Evolutionary conservation across 495 filamentous ascomycete species (phyloP).

Genomic region (Aspergillus ellipticus): DNA sequence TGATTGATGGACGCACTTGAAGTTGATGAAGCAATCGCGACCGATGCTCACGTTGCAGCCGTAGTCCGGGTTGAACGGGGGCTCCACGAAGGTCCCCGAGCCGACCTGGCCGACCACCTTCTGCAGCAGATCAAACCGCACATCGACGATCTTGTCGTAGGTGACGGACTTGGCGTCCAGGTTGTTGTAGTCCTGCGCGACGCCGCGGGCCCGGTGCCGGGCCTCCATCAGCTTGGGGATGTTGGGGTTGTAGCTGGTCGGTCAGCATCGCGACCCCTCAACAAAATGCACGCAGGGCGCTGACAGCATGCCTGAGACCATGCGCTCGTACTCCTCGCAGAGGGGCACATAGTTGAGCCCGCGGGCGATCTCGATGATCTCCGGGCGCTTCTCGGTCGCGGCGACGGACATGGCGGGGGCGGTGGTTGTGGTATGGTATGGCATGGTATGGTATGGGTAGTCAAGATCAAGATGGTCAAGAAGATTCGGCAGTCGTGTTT

Average conservation of each 20-base stretch:
- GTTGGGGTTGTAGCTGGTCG: conserved; percentile 39
- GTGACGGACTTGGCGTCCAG: conserved; percentile 39
- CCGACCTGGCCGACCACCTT: conserved; percentile 44
- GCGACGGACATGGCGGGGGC: conserved; percentile 18
- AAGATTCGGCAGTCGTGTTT: too few relatives aligned
- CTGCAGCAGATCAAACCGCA: conserved; percentile 33
- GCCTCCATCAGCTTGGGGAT: conserved; percentile 37
- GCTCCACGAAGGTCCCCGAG: conserved; percentile 44
- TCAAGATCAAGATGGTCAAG: background rate
- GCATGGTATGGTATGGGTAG: background rate
- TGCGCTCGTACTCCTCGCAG: conserved; percentile 48
- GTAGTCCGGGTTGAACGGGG: conserved; percentile 52
- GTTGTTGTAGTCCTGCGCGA: conserved; percentile 46
- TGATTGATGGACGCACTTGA: conserved; percentile 36
- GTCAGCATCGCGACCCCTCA: background rate
- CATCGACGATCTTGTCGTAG: conserved; percentile 30
- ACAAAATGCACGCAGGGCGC: conserved; percentile 23
- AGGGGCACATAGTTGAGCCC: conserved; percentile 29
- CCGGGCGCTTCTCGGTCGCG: conserved; percentile 36
- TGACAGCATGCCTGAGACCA: conserved; percentile 51
- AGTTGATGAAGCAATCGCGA: conserved; percentile 49
- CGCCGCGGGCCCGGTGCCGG: conserved; percentile 42
- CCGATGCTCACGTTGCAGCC: conserved; percentile 53
- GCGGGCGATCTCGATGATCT: conserved; percentile 43
- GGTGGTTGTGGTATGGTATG: background rate